Conservation (phyloP, 306 rosid genomes). For the Glycine latifolia region DNA sequence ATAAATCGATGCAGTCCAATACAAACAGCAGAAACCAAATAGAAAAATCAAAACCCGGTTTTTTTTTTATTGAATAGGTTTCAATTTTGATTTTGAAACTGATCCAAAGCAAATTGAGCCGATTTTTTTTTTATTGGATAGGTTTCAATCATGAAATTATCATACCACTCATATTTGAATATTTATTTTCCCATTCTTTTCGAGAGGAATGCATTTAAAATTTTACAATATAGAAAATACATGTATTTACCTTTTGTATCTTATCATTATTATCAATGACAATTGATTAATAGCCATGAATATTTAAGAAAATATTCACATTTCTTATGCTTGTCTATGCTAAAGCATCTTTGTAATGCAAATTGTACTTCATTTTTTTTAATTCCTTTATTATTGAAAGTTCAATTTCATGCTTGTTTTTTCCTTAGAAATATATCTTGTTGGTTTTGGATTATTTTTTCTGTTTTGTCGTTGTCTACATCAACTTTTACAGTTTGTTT, state of each 20-base stretch:
- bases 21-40: not conserved
- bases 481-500: not conserved
- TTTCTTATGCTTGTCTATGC: not conserved
- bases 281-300: not conserved
- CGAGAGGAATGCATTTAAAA: not conserved
- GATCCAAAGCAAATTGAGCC: not conserved
- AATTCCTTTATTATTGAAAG: not conserved
- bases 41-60: not conserved
- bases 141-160: not conserved
- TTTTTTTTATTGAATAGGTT: not conserved
- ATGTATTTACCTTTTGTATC: not conserved
- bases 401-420: not conserved
- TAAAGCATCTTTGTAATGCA: not conserved
- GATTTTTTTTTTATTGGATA: not conserved
- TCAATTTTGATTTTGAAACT: not conserved
- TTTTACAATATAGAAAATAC: slow-evolving; percentile 1
- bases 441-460: not conserved
- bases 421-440: no score
- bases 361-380: not conserved
- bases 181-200: not conserved
- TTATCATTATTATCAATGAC: not conserved
- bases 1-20: not conserved
- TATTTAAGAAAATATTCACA: not conserved
- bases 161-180: not conserved
- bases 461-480: not conserved